Evolutionary conservation across 345 rosid species (phyloP), one percentile per base, ranked within the genome.

Genomic region (Euphorbia peplus): DNA sequence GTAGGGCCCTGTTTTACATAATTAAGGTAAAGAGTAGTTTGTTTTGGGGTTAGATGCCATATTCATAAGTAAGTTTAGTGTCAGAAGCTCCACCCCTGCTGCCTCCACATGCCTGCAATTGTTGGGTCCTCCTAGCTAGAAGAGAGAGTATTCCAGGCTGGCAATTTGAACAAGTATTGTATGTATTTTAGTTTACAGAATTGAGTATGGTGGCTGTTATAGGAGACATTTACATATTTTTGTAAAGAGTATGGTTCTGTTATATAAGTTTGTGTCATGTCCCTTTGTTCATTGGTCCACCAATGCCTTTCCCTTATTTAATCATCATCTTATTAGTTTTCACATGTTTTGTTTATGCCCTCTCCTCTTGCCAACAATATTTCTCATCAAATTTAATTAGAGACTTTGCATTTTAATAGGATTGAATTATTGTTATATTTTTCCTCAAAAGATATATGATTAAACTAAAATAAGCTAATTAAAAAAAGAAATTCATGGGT

Each of bases 11-110:
- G 35, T 35, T 10, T 2, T 44, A 22, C 61, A 73, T 68, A 57
- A 76, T 64, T 74, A 57, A 59, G 53, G 29, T 64, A n/a, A 41
- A 32, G 72, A 66, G 47, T 28, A 68, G 28, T 67, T 66, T 74
- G 83, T 76, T 67, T 73, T 65, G 60, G 59, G 62, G 68, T 60
- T 63, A 63, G 14, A 7, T 73, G 65, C 51, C 72, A 60, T n/a
- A n/a, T 71, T 71, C 68, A 70, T 66, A 55, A 58, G 69, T 66
- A 69, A 44, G 47, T 28, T 39, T 66, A 66, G 67, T 70, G 83
- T 75, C 86, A 83, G 80, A 80, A 76, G 82, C 76, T 70, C 82
- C 81, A 70, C 80, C 57, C 50, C n/a, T 70, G 39, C n/a, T 70
- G 39, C 48, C 15, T 68, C 78, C 84, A 73, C 82, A 73, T 80